Conservation (phyloP, 1,139 yeast species). For the Hansenula anomala region DNA sequence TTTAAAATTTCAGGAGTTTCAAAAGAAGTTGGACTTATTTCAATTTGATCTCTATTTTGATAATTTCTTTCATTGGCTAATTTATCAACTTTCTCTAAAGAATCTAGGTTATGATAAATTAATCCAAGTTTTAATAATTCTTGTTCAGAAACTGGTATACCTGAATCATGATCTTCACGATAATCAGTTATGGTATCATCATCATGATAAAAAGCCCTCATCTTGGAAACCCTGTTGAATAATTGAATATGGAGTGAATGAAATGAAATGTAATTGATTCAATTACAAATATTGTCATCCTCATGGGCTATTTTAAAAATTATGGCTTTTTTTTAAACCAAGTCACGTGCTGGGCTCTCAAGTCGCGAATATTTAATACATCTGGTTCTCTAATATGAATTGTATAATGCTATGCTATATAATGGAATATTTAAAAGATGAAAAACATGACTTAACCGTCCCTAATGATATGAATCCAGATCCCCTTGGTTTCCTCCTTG, state of each 20-base stretch:
- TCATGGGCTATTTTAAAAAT: no score
- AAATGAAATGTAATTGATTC: no score
- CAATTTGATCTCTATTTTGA: constrained; percentile 73
- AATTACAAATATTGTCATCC: no score
- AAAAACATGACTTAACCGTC: no score
- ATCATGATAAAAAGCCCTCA: constrained; percentile 69
- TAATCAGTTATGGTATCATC: constrained; percentile 55
- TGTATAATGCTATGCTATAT: no score
- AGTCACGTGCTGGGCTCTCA: neutral
- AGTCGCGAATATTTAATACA: no score
- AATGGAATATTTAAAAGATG: no score
- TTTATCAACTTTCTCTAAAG: constrained; percentile 53
- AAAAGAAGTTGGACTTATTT: constrained; percentile 55
- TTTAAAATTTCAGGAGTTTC: constrained; percentile 55
- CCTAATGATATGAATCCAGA: no score
- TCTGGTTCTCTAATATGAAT: no score
- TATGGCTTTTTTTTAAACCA: neutral
- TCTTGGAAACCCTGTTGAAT: constrained; percentile 5
- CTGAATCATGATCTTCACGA: constrained; percentile 74
- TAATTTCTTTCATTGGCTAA: constrained; percentile 69
- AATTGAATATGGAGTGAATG: no score
- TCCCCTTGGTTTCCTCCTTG: no score
- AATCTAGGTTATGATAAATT: constrained; percentile 49
- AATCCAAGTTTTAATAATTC: constrained; percentile 65
- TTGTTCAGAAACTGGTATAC: constrained; percentile 44